These are phyloP conservation scores for Eucalyptus sp. DNA, from an alignment of 345 rosid species.

Conservation along the genomic window DNA sequence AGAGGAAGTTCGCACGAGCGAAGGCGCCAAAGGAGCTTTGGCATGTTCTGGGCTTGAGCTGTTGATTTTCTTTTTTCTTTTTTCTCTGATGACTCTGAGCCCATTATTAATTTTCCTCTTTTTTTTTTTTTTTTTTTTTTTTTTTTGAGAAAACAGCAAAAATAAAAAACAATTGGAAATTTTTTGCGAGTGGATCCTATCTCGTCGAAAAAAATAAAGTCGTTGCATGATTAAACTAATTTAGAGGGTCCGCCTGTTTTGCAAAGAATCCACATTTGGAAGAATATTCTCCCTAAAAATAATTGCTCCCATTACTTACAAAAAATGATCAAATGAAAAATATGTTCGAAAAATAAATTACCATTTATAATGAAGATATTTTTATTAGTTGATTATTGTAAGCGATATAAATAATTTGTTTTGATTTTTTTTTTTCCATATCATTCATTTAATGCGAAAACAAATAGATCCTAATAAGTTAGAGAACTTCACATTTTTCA, in stretches of 20 bases:
- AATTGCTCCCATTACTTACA: rapidly evolving
- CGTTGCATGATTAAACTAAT: neutral
- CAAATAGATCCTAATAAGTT: too few relatives aligned
- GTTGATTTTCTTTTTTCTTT: neutral
- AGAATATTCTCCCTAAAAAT: neutral
- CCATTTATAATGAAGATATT: neutral
- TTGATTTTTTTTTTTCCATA: too few relatives aligned
- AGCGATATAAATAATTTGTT: neutral
- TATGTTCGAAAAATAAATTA: neutral
- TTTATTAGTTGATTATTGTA: too few relatives aligned
- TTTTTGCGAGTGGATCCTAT: too few relatives aligned
- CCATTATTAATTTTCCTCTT: neutral
- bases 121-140: neutral
- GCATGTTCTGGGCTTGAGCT: neutral
- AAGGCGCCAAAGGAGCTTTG: neutral
- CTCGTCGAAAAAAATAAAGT: neutral
- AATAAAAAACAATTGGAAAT: too few relatives aligned
- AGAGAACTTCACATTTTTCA: neutral
- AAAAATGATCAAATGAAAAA: rapidly evolving
- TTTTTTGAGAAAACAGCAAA: neutral
- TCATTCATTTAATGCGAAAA: too few relatives aligned
- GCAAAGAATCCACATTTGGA: neutral
- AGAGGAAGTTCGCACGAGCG: neutral
- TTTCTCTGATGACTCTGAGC: neutral
- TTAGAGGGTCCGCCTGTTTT: rapidly evolving